Percentiles rank a stretch among this genome's conserved stretches.
phyloP scores from a whole-genome alignment of 768 basidiomycete species.

The Lactarius akahatsu region DNA sequence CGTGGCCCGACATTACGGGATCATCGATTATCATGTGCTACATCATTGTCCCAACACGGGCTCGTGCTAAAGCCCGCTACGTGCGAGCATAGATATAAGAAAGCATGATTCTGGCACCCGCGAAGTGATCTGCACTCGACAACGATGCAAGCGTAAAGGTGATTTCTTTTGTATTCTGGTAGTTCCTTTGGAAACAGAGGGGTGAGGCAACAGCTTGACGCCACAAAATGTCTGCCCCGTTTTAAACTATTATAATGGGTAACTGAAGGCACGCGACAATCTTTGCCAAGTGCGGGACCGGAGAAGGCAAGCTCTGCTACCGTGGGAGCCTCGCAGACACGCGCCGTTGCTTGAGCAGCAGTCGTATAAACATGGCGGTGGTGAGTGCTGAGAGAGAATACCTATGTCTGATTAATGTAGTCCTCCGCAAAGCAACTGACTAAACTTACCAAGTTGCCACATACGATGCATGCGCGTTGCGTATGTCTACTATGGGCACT shows the following conservation, averaged over 20 bases:
- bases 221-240: too few relatives aligned
- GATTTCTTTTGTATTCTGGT: too few relatives aligned
- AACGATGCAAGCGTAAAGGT: not conserved
- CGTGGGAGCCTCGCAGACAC: slow-evolving; percentile 55
- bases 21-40: not conserved
- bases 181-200: not conserved
- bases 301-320: slow-evolving; percentile 31
- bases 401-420: slow-evolving; percentile 46
- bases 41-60: too few relatives aligned
- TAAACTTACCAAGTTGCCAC: slow-evolving; percentile 83
- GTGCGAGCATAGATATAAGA: not conserved
- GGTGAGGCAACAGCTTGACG: not conserved
- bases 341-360: slow-evolving; percentile 60
- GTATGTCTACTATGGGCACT: slow-evolving; percentile 75
- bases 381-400: slow-evolving; percentile 87
- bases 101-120: not conserved
- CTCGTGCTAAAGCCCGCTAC: not conserved
- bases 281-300: not conserved
- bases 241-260: too few relatives aligned
- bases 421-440: not conserved
- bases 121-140: not conserved
- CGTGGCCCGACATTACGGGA: too few relatives aligned
- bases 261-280: not conserved
- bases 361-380: slow-evolving; percentile 72
- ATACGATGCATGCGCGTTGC: slow-evolving; percentile 94